A percentile compares a stretch with the other conserved stretches of the same genome.
phyloP scores from a whole-genome alignment of 441 rosid species.

The Mallotus japonicus region DNA sequence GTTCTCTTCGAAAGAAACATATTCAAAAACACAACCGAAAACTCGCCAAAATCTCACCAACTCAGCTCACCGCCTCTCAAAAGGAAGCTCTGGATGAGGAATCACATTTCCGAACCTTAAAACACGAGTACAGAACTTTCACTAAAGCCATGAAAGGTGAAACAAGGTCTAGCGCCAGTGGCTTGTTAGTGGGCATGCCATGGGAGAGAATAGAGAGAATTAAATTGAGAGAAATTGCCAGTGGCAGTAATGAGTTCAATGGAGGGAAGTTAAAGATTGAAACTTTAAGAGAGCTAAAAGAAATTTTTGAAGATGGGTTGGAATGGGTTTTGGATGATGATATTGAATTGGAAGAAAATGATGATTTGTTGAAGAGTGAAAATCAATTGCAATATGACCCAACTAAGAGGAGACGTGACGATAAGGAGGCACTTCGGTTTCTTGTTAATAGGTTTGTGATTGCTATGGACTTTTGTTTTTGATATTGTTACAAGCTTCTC shows the following conservation, averaged over 20 bases:
- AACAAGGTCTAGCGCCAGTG: constrained; percentile 17
- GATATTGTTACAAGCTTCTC: not conserved
- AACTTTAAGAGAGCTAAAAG: constrained; percentile 63
- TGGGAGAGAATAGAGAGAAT: constrained; percentile 83
- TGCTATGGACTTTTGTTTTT: constrained; percentile 3
- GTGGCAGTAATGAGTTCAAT: constrained; percentile 42
- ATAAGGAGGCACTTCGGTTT: constrained; percentile 61
- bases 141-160: constrained; percentile 35
- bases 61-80: constrained; percentile 47
- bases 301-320: constrained; percentile 67
- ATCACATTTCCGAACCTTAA: constrained; percentile 48
- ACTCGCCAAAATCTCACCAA: constrained; percentile 33
- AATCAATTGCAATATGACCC: constrained; percentile 37
- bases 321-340: constrained; percentile 81
- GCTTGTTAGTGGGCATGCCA: constrained; percentile 62
- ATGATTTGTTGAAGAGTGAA: constrained; percentile 23
- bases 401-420: constrained; percentile 50
- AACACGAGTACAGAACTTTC: constrained; percentile 64
- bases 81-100: constrained; percentile 47
- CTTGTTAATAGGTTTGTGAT: constrained; percentile 60
- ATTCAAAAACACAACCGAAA: constrained; percentile 78
- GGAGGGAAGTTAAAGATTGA: constrained; percentile 47
- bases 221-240: constrained; percentile 53
- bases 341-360: constrained; percentile 46
- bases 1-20: constrained; percentile 67